Percentiles rank a stretch among this genome's conserved stretches.
phyloP scores from a whole-genome alignment of 306 rosid species.

The Castanea mollissima region DNA sequence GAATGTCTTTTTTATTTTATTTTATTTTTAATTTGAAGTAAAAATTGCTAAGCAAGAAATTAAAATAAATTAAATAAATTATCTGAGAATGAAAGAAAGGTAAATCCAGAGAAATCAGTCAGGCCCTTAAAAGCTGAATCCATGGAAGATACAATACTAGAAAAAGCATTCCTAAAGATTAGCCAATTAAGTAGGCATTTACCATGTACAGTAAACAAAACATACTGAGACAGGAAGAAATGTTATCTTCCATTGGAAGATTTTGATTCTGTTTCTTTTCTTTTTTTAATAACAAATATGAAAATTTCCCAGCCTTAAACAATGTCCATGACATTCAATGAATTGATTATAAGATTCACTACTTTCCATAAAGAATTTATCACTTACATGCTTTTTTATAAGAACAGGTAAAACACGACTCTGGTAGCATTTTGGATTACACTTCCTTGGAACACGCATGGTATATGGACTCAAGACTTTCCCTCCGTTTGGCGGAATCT shows the following conservation, averaged over 20 bases:
- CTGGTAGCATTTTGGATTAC: slow-evolving; percentile 61
- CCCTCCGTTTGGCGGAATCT: slow-evolving; percentile 51
- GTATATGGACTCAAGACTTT: slow-evolving; percentile 41
- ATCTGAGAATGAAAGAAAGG: background rate
- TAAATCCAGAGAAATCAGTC: background rate
- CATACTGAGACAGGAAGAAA: background rate
- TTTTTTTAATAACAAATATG: no score
- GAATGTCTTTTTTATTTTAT: background rate
- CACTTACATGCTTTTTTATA: slow-evolving; percentile 64
- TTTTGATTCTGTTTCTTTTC: background rate
- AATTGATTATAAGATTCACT: background rate
- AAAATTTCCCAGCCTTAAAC: background rate
- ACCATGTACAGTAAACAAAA: background rate
- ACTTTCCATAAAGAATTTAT: background rate
- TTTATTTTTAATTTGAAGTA: background rate
- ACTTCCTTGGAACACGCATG: slow-evolving; percentile 89
- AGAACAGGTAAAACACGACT: slow-evolving; percentile 68
- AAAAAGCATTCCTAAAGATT: background rate
- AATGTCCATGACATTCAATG: background rate
- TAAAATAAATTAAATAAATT: background rate
- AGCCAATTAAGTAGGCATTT: background rate
- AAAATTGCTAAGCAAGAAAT: background rate
- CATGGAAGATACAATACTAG: background rate
- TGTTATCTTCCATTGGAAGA: background rate
- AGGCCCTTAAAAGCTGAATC: background rate